Evolutionary conservation across 257 asterid species (phyloP).

Genomic region (Perilla frutescens): DNA sequence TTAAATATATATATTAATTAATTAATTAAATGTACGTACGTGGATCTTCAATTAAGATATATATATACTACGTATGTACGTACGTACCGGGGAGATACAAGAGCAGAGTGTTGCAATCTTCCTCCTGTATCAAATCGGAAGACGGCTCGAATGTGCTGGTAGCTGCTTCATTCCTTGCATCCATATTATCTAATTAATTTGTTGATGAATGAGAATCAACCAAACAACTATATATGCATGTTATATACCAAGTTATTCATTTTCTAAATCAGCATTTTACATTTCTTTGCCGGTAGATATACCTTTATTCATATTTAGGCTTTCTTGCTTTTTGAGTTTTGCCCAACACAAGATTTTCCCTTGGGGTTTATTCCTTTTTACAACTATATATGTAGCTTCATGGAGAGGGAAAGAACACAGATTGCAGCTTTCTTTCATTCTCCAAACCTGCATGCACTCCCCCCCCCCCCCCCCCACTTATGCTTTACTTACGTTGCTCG

Average conservation of each 20-base stretch:
- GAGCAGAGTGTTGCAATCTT: slow-evolving; percentile 60
- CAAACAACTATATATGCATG: neutral
- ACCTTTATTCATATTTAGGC: slow-evolving; percentile 29
- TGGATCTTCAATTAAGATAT: no score
- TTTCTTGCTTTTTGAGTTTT: slow-evolving; percentile 25
- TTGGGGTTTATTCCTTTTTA: slow-evolving; percentile 36
- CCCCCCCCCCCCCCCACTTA: no score
- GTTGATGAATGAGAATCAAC: slow-evolving; percentile 5
- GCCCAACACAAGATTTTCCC: slow-evolving; percentile 30
- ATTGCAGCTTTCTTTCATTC: no score
- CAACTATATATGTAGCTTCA: neutral
- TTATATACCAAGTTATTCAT: neutral
- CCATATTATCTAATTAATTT: slow-evolving; percentile 31
- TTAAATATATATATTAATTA: no score
- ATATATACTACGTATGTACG: slow-evolving; percentile 29
- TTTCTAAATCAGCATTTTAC: slow-evolving; percentile 9
- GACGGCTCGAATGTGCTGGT: slow-evolving; percentile 55
- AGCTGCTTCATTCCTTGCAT: slow-evolving; percentile 35
- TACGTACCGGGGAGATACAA: slow-evolving; percentile 61
- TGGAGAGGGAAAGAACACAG: no score
- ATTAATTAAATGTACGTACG: neutral
- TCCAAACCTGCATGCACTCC: no score
- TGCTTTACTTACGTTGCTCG: no score
- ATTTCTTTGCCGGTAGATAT: slow-evolving; percentile 37
- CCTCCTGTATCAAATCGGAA: slow-evolving; percentile 52